Conservation (phyloP, 768 basidiomycete genomes). For the Krasilnikovozyma curviuscula region DNA sequence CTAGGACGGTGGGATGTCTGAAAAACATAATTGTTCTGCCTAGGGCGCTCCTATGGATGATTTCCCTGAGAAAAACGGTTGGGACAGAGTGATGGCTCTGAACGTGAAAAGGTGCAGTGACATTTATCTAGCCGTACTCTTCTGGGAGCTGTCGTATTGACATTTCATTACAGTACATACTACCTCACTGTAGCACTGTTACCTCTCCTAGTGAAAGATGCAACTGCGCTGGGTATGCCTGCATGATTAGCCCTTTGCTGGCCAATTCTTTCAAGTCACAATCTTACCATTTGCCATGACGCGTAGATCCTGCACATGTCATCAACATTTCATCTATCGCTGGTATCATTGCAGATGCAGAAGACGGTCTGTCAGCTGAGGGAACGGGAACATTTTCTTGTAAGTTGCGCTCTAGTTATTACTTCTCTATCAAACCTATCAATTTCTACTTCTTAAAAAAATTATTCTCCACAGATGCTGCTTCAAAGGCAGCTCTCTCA, state of each 20-base stretch:
- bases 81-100: slow-evolving; percentile 63
- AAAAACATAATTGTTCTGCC: background rate
- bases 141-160: background rate
- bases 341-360: slow-evolving; percentile 37
- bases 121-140: background rate
- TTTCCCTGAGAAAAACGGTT: slow-evolving; percentile 61
- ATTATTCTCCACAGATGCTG: slow-evolving; percentile 35
- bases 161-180: background rate
- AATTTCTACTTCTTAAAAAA: background rate
- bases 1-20: background rate
- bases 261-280: background rate
- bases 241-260: background rate
- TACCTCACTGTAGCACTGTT: background rate
- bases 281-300: no score
- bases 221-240: slow-evolving; percentile 29
- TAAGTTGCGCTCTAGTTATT: slow-evolving; percentile 28
- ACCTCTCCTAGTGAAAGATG: slow-evolving; percentile 43
- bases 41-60: slow-evolving; percentile 55
- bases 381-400: slow-evolving; percentile 62
- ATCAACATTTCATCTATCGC: slow-evolving; percentile 65
- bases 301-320: slow-evolving; percentile 55
- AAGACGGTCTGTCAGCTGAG: slow-evolving; percentile 34
- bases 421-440: background rate
- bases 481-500: slow-evolving; percentile 74
- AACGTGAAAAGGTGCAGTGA: slow-evolving; percentile 46